phyloP scores from a whole-genome alignment of 2,329 filamentous ascomycete genomes.

The Scolecobasidium constrictum region DNA sequence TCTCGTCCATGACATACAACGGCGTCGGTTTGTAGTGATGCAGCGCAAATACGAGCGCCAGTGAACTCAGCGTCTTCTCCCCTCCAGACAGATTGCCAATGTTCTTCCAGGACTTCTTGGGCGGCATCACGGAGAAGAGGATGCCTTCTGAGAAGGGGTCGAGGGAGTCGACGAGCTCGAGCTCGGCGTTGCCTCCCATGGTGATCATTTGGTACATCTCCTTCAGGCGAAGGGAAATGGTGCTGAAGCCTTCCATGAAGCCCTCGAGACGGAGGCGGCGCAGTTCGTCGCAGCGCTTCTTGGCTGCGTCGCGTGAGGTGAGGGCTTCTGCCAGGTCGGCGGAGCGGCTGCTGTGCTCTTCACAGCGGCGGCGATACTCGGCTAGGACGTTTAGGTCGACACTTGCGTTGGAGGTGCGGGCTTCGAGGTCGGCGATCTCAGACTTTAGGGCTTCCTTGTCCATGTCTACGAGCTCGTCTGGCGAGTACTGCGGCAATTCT shows the following conservation, averaged over 20 bases:
- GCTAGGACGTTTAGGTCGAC: constrained; percentile 83
- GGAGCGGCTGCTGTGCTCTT: constrained; percentile 72
- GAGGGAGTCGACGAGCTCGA: constrained; percentile 90
- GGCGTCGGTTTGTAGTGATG: constrained; percentile 98
- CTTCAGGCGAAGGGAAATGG: constrained; percentile 87
- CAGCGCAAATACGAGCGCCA: constrained; percentile 93
- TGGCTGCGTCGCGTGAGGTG: constrained; percentile 68
- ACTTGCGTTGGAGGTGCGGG: constrained; percentile 71
- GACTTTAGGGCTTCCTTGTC: constrained; percentile 52
- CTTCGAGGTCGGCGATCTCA: constrained; percentile 55
- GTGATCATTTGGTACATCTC: constrained; percentile 99
- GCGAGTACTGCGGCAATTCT: constrained; percentile 64
- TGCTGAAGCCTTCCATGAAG: constrained; percentile 96
- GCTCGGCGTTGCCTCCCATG: constrained; percentile 95
- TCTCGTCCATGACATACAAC: constrained; percentile 98
- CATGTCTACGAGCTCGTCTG: constrained; percentile 54
- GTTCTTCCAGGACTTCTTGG: constrained; percentile 99
- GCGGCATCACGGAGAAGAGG: constrained; percentile 95
- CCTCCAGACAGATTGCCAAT: constrained; percentile 92
- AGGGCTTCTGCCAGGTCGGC: constrained; percentile 75
- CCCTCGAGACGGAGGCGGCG: constrained; percentile 83
- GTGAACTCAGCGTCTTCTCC: constrained; percentile 88
- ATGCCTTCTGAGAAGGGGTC: constrained; percentile 98
- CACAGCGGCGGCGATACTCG: constrained; percentile 77
- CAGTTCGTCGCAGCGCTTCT: constrained; percentile 86